Conservation (phyloP, 257 asterid species). For the Solanum habrochaites region DNA sequence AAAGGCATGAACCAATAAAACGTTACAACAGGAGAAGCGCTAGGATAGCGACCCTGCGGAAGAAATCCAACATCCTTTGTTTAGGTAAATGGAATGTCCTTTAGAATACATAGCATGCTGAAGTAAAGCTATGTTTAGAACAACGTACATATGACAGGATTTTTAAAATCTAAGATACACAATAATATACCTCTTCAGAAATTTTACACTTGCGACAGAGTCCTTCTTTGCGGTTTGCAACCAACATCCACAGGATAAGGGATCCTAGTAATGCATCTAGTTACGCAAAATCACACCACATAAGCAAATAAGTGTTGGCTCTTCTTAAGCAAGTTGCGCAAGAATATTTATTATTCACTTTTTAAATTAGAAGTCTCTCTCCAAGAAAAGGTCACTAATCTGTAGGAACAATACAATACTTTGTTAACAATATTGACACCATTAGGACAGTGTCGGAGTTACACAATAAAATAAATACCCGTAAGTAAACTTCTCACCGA, state of each 20-base stretch:
- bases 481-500: no score
- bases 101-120: not conserved
- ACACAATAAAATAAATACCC: no score
- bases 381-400: no score
- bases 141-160: not conserved
- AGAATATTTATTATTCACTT: no score
- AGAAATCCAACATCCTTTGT: not conserved
- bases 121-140: not conserved
- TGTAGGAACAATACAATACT: no score
- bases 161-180: not conserved
- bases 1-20: not conserved
- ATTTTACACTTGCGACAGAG: slow-evolving; percentile 17
- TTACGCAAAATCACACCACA: no score
- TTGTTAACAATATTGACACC: no score
- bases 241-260: slow-evolving; percentile 31
- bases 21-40: not conserved
- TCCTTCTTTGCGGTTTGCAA: slow-evolving; percentile 17
- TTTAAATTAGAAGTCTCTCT: no score
- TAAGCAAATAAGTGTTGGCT: no score
- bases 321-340: no score
- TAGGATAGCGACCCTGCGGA: not conserved
- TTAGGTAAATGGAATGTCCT: not conserved
- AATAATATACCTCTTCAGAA: slow-evolving; percentile 54
- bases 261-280: not conserved
- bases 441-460: no score